Conservation (phyloP, 1,139 yeast species). For the Saccharomyces pastorianus region DNA sequence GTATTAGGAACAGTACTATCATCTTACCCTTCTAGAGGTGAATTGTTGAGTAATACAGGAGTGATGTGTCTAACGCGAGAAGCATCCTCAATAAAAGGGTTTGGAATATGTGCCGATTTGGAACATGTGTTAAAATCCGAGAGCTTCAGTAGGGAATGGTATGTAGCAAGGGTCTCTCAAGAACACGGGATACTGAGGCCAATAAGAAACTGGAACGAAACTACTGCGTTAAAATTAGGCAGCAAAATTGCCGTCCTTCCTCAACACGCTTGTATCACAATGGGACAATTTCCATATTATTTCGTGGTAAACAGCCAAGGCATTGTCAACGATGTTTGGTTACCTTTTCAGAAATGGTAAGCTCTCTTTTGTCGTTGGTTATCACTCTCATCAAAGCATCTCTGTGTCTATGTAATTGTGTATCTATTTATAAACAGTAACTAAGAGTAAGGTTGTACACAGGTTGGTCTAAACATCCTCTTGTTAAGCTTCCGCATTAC, state of each 20-base stretch:
- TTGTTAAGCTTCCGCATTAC: not conserved
- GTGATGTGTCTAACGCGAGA: slow-evolving; percentile 65
- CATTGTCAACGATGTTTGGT: slow-evolving; percentile 58
- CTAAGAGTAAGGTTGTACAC: not conserved
- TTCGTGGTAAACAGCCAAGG: slow-evolving; percentile 45
- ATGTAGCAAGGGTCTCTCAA: slow-evolving; percentile 51
- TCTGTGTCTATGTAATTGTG: not conserved
- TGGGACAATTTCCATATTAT: slow-evolving; percentile 55
- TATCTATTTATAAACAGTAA: not conserved
- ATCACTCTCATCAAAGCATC: not conserved
- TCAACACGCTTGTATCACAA: slow-evolving; percentile 70
- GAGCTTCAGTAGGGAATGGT: slow-evolving; percentile 35
- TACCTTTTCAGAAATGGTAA: slow-evolving; percentile 58
- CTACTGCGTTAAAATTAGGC: slow-evolving; percentile 35
- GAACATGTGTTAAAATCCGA: slow-evolving; percentile 6
- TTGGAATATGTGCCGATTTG: slow-evolving; percentile 35
- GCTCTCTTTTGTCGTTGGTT: not conserved
- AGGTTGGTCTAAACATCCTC: not conserved
- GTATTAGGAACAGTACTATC: slow-evolving; percentile 62
- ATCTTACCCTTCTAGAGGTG: slow-evolving; percentile 47
- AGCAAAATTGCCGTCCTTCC: slow-evolving; percentile 51
- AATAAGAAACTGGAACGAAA: slow-evolving; percentile 26
- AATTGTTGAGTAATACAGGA: slow-evolving; percentile 63
- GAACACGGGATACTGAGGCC: slow-evolving; percentile 56
- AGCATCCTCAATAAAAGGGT: slow-evolving; percentile 41